Evolutionary conservation across 768 basidiomycete genomes (phyloP).

Genomic region (Xerocomellus amylosporus): DNA sequence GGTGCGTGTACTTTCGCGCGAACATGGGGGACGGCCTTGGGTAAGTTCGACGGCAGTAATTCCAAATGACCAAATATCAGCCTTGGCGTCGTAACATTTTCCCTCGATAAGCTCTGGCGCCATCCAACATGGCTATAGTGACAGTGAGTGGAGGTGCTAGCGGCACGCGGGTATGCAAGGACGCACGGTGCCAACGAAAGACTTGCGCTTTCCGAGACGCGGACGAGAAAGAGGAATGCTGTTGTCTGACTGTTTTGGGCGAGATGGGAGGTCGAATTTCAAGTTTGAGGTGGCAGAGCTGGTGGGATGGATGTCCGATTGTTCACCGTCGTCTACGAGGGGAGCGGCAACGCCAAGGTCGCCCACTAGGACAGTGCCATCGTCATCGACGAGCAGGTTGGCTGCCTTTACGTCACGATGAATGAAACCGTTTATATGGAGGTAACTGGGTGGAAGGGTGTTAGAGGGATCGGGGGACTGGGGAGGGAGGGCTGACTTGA

Average conservation of each 20-base stretch:
- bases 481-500: slow-evolving; percentile 56
- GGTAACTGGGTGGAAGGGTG: slow-evolving; percentile 48
- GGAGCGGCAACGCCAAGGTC: slow-evolving; percentile 92
- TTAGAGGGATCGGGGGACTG: background rate
- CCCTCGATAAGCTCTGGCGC: slow-evolving; percentile 91
- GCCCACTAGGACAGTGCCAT: slow-evolving; percentile 85
- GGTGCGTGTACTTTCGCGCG: slow-evolving; percentile 66
- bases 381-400: slow-evolving; percentile 88
- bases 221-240: slow-evolving; percentile 32
- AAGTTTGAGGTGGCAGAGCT: slow-evolving; percentile 30
- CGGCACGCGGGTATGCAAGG: background rate
- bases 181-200: slow-evolving; percentile 87
- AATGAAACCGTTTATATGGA: slow-evolving; percentile 89
- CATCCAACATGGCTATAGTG: slow-evolving; percentile 86
- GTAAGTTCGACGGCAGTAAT: slow-evolving; percentile 92
- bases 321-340: slow-evolving; percentile 62
- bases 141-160: background rate
- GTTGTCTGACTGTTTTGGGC: background rate
- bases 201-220: slow-evolving; percentile 73
- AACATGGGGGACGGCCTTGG: slow-evolving; percentile 84
- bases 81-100: slow-evolving; percentile 76
- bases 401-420: slow-evolving; percentile 94
- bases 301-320: slow-evolving; percentile 29
- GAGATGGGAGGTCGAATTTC: slow-evolving; percentile 34
- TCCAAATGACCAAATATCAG: slow-evolving; percentile 96